Base-by-base conservation (phyloP, 305 asterid genomes). In the Rubia balearica region DNA sequence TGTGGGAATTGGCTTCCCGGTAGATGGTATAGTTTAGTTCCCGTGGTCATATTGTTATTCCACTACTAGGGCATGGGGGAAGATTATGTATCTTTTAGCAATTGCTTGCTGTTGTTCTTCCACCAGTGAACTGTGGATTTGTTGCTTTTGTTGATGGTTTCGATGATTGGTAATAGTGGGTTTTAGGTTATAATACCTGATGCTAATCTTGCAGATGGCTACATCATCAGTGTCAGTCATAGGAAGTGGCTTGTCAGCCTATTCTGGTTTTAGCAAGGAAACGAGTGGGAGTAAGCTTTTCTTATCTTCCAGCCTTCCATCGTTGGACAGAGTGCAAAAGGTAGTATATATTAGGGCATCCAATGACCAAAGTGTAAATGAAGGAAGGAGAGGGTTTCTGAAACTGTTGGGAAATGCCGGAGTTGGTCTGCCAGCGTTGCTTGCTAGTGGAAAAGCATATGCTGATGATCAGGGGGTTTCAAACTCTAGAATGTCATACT, bases 381-480 rank as follows among this genome's bases (percentile, higher is more conserved):
- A 82, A 81, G 91, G 90, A 75, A 86, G 91, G 78, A 76, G 96
- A 77, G 86, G 89, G 60, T 88, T 92, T 71, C 82, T 92, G 68
- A 87, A 90, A 75, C 70, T 92, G 69, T 88, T 88, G 48, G 95
- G 95, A 72, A 87, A 82, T 84, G 86, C 82, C 24, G 96, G 89
- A 71, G 65, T 88, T 70, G 84, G 83, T 2, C 75, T 70, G 16
- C 91, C 98, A 45, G 82, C 95, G 27, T 76, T 90, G 68, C 69
- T 88, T 11, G 79, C 89, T 61, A 76, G 61, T 72, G 88, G 87
- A 57, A 87, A 85, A 59, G 98, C 95, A 27, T 70, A 82, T 67
- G 96, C 95, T 12, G 98, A 90, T 73, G 98, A 92, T 49, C 96
- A 90, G 81, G 95, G 79, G 56, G 96, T 87, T 72, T 90, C 98